Evolutionary conservation across 441 rosid genomes (phyloP).

Genomic region (Adansonia rubrostipa): DNA sequence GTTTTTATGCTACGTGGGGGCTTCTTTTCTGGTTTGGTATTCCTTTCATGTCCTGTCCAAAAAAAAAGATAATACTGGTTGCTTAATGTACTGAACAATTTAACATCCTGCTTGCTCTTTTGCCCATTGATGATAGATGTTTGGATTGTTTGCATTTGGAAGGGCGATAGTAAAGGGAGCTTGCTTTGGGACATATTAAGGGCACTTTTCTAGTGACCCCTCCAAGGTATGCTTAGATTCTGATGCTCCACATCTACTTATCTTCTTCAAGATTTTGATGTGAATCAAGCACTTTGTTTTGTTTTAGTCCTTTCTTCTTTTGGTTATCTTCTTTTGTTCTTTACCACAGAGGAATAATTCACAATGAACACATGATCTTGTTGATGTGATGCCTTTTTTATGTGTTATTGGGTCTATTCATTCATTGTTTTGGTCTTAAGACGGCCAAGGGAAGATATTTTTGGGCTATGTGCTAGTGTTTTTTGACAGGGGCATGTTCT

Average conservation of each 20-base stretch:
- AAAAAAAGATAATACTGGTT: not conserved
- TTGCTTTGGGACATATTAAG: slow-evolving; percentile 26
- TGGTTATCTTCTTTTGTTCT: not conserved
- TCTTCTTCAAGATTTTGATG: slow-evolving; percentile 4
- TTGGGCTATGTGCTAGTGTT: slow-evolving; percentile 3
- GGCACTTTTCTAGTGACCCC: slow-evolving; percentile 14
- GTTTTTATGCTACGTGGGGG: slow-evolving; percentile 44
- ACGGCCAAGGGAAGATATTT: slow-evolving; percentile 23
- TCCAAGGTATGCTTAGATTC: slow-evolving; percentile 30
- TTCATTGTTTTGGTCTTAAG: slow-evolving; percentile 23
- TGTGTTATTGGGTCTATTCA: slow-evolving; percentile 26
- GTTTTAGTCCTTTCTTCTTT: not conserved
- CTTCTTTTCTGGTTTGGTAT: slow-evolving; percentile 29
- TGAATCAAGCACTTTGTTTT: slow-evolving; percentile 3
- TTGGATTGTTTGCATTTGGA: slow-evolving; percentile 20
- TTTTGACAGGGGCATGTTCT: slow-evolving; percentile 24
- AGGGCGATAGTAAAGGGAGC: slow-evolving; percentile 15
- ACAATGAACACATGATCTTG: slow-evolving; percentile 12
- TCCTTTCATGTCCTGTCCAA: slow-evolving; percentile 25
- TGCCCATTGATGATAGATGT: slow-evolving; percentile 27
- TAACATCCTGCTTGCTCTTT: slow-evolving; percentile 16
- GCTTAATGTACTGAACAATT: slow-evolving; percentile 28
- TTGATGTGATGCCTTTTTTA: slow-evolving; percentile 29
- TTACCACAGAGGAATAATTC: not conserved
- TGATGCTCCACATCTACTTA: not conserved